These are phyloP conservation scores for Didymosphaeria variabile DNA, from an alignment of 2,329 filamentous ascomycete species.

Conservation along the genomic window DNA sequence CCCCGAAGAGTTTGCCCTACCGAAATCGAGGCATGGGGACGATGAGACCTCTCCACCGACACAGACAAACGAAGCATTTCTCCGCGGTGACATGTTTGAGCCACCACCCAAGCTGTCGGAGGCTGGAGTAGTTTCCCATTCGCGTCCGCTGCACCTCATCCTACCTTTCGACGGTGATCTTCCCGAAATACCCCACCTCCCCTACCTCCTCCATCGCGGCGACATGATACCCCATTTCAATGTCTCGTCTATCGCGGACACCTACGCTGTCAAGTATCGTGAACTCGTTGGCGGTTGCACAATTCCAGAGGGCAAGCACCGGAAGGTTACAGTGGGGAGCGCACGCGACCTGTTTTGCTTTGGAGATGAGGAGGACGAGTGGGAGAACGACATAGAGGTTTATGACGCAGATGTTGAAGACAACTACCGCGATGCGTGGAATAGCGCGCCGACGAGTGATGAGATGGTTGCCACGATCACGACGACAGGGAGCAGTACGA, in stretches of 20 bases:
- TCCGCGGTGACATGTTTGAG: slow-evolving; percentile 50
- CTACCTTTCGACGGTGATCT: slow-evolving; percentile 61
- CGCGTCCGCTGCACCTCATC: slow-evolving; percentile 54
- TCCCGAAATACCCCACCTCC: slow-evolving; percentile 59
- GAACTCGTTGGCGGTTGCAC: slow-evolving; percentile 73
- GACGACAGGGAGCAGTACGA: background rate
- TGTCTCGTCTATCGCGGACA: slow-evolving; percentile 56
- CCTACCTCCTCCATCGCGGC: slow-evolving; percentile 73
- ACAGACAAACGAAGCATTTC: slow-evolving; percentile 44
- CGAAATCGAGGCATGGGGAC: slow-evolving; percentile 13
- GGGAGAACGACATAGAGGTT: slow-evolving; percentile 35
- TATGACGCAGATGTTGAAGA: slow-evolving; percentile 14
- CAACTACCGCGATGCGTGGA: slow-evolving; percentile 8
- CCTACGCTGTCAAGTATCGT: slow-evolving; percentile 69
- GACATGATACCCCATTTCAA: slow-evolving; percentile 52
- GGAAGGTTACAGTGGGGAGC: slow-evolving; percentile 47
- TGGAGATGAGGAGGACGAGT: slow-evolving; percentile 47
- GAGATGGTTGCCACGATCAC: slow-evolving; percentile 1
- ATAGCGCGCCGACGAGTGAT: background rate
- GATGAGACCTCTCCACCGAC: slow-evolving; percentile 19
- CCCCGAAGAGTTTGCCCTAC: slow-evolving; percentile 70
- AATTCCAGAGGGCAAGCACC: slow-evolving; percentile 45
- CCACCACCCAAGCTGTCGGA: slow-evolving; percentile 32
- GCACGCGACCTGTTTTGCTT: slow-evolving; percentile 74
- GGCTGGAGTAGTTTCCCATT: slow-evolving; percentile 61